Conservation (phyloP, 768 basidiomycete species). For the Kondoa malvinella region DNA sequence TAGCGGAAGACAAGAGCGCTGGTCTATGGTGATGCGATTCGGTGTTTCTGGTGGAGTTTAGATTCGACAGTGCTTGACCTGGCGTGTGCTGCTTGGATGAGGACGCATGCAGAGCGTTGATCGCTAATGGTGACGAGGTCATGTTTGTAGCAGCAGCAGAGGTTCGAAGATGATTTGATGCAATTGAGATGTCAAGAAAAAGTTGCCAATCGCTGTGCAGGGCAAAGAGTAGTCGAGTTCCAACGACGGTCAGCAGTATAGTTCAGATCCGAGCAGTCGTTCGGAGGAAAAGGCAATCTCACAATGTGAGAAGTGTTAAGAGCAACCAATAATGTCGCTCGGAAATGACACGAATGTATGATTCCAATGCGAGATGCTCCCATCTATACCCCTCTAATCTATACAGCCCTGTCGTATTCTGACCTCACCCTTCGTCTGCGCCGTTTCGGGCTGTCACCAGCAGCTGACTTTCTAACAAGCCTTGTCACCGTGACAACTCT, state of each 20-base stretch:
- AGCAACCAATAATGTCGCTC: not conserved
- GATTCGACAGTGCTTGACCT: not conserved
- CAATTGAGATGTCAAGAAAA: not conserved
- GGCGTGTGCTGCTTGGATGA: not conserved
- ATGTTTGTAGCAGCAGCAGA: not conserved
- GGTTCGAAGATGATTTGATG: too few relatives aligned
- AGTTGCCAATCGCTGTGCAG: not conserved
- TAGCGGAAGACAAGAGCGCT: not conserved
- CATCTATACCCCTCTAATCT: not conserved
- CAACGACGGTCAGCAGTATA: too few relatives aligned
- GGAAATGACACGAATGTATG: not conserved
- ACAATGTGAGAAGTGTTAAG: not conserved
- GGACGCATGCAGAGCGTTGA: not conserved
- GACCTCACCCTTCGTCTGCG: not conserved
- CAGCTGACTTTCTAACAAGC: not conserved
- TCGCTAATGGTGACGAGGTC: not conserved
- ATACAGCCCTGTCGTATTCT: not conserved
- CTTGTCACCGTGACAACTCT: not conserved
- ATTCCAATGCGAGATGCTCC: not conserved
- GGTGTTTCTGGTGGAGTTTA: not conserved
- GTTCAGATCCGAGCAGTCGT: not conserved
- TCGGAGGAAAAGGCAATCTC: not conserved
- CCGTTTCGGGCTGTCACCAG: not conserved
- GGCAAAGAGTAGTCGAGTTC: not conserved
- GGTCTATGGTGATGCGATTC: not conserved